These are phyloP conservation scores for Acacia melanoxylon DNA, from an alignment of 306 rosid species.

Conservation along the genomic window DNA sequence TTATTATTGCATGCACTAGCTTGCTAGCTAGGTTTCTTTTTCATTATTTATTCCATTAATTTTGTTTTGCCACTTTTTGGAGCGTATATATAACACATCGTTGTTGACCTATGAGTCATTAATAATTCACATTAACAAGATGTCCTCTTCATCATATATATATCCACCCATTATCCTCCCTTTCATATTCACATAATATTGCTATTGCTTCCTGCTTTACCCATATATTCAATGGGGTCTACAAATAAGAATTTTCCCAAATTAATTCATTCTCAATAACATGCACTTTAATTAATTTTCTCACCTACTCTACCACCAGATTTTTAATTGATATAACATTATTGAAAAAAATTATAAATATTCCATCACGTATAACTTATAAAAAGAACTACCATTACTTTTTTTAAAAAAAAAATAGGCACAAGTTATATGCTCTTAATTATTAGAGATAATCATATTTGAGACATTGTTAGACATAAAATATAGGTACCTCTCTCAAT, in stretches of 20 bases:
- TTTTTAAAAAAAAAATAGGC: too few species aligned
- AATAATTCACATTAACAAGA: conserved; percentile 4
- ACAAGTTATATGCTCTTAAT: too few species aligned
- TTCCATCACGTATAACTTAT: too few species aligned
- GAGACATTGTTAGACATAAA: too few species aligned
- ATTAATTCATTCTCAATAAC: not conserved
- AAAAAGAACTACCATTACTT: not conserved
- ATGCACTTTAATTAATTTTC: too few species aligned
- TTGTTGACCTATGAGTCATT: not conserved
- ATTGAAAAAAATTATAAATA: too few species aligned
- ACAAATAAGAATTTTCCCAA: not conserved
- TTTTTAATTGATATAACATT: too few species aligned
- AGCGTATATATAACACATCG: not conserved
- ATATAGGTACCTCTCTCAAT: too few species aligned
- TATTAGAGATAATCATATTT: too few species aligned
- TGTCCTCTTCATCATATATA: conserved; percentile 5
- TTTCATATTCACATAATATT: not conserved
- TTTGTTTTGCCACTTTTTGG: conserved; percentile 26
- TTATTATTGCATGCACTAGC: conserved; percentile 4
- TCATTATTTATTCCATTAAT: conserved; percentile 13
- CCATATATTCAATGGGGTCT: not conserved
- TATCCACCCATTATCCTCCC: not conserved
- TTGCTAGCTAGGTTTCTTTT: not conserved
- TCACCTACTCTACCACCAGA: too few species aligned
- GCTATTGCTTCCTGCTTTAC: conserved; percentile 31